Evolutionary conservation across 1,284 basidiomycete genomes (phyloP).

Genomic region (Tilletiaria anomala): DNA sequence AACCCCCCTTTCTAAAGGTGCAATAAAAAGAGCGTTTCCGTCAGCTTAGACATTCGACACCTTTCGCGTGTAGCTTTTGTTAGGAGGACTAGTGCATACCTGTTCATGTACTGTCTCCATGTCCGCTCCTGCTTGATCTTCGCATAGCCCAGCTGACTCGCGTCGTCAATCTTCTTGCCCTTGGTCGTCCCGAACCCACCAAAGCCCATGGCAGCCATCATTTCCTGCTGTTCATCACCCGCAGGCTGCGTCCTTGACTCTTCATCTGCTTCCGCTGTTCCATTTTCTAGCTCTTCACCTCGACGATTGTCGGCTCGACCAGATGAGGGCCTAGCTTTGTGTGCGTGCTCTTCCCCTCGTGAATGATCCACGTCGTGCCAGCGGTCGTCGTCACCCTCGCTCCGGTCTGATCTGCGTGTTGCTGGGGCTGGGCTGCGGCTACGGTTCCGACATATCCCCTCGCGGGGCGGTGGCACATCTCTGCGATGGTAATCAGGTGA

Average conservation of each 20-base stretch:
- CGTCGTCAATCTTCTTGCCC: conserved; percentile 57
- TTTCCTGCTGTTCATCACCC: conserved; percentile 51
- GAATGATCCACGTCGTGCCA: no score
- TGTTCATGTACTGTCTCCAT: conserved; percentile 93
- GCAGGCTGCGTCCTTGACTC: conserved; percentile 41
- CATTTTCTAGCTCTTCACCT: conserved; percentile 43
- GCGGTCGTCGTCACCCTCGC: no score
- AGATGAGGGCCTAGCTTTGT: no score
- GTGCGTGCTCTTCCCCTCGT: no score
- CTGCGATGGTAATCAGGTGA: no score
- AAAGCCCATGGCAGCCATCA: conserved; percentile 85
- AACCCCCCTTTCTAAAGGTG: conserved; percentile 14
- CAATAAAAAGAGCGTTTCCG: background rate
- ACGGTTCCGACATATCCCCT: no score
- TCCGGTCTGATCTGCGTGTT: no score
- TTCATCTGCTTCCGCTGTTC: conserved; percentile 56
- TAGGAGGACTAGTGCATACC: no score
- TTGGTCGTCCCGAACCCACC: conserved; percentile 77
- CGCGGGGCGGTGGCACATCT: no score
- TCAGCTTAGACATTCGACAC: background rate
- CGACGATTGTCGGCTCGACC: no score
- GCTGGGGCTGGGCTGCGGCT: no score
- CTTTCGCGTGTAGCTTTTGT: conserved; percentile 2
- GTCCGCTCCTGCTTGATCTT: conserved; percentile 75
- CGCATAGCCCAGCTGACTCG: conserved; percentile 45